Conservation (phyloP, 805 yeast species). For the Kodamaea fukazawae region DNA sequence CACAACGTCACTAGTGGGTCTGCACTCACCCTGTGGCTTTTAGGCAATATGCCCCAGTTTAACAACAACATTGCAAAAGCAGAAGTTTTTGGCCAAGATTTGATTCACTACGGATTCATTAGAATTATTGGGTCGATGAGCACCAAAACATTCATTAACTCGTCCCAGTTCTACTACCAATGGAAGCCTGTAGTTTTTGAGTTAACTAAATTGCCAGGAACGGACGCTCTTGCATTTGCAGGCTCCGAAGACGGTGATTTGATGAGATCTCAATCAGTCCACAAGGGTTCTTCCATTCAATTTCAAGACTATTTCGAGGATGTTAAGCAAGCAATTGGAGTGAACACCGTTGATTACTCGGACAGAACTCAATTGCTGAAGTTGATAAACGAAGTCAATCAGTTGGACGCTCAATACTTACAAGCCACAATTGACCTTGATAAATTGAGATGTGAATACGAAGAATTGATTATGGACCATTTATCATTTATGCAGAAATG, state of each 20-base stretch:
- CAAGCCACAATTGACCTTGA: conserved; percentile 59
- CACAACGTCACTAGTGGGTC: conserved; percentile 61
- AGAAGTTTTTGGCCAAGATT: conserved; percentile 72
- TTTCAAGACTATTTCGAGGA: conserved; percentile 36
- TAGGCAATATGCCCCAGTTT: conserved; percentile 41
- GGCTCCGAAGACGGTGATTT: conserved; percentile 9
- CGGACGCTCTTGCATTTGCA: conserved; percentile 11
- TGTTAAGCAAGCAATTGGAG: conserved; percentile 46
- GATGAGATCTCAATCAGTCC: conserved; percentile 2
- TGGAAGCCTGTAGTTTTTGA: conserved; percentile 74
- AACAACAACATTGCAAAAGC: conserved; percentile 53
- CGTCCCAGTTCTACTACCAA: conserved; percentile 71
- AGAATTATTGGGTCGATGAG: conserved; percentile 61
- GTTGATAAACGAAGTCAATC: conserved; percentile 54
- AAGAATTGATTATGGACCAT: conserved; percentile 70
- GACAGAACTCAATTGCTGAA: conserved; percentile 54
- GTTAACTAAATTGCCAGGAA: conserved; percentile 28
- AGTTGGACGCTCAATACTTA: conserved; percentile 49
- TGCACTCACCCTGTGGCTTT: conserved; percentile 58
- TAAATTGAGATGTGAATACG: conserved; percentile 65
- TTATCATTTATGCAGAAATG: conserved; percentile 76
- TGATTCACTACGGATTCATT: conserved; percentile 58
- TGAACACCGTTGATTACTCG: conserved; percentile 36
- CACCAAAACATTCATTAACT: conserved; percentile 59
- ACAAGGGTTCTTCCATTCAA: conserved; percentile 7